Evolutionary conservation across 257 asterid species (phyloP).

Genomic region (Nyctanthes arbortristis): DNA sequence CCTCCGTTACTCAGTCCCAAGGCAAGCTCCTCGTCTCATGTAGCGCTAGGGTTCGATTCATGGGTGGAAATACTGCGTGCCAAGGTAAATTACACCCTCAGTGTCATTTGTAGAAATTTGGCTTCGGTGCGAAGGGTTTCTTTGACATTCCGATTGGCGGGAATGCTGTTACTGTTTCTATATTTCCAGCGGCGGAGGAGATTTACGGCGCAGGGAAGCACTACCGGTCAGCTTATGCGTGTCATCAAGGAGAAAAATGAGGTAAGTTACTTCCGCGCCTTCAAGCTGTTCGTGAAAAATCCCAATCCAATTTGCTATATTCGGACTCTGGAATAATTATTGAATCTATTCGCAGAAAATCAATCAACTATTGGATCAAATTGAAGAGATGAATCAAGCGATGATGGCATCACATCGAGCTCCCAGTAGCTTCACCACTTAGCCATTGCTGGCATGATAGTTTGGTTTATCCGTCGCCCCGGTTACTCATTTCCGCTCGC

Average conservation of each 20-base stretch:
- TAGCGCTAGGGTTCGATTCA: conserved; percentile 22
- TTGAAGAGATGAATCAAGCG: conserved; percentile 64
- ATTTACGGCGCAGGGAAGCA: neutral
- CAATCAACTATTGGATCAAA: conserved; percentile 58
- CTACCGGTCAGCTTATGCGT: conserved; percentile 20
- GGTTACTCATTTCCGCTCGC: too few species aligned
- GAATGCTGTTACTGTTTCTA: conserved; percentile 19
- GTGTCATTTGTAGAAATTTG: conserved; percentile 15
- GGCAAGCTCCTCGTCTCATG: conserved; percentile 2
- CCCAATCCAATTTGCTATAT: conserved; percentile 14
- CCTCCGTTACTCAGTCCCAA: conserved; percentile 21
- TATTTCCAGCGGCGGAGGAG: conserved; percentile 30
- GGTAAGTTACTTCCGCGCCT: conserved; percentile 19
- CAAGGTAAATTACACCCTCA: conserved; percentile 22
- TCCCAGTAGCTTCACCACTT: conserved; percentile 18
- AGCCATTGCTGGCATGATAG: too few species aligned
- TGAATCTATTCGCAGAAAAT: conserved; percentile 50
- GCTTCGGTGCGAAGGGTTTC: conserved; percentile 26
- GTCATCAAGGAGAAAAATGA: conserved; percentile 48
- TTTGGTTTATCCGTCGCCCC: too few species aligned
- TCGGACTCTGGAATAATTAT: too few species aligned
- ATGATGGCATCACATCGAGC: conserved; percentile 40
- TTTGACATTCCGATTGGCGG: conserved; percentile 25
- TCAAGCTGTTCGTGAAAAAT: conserved; percentile 45
- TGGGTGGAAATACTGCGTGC: conserved; percentile 36